Base-by-base conservation (phyloP, 192 early-diverging fungal species). In the Irineochytrium annulatum region DNA sequence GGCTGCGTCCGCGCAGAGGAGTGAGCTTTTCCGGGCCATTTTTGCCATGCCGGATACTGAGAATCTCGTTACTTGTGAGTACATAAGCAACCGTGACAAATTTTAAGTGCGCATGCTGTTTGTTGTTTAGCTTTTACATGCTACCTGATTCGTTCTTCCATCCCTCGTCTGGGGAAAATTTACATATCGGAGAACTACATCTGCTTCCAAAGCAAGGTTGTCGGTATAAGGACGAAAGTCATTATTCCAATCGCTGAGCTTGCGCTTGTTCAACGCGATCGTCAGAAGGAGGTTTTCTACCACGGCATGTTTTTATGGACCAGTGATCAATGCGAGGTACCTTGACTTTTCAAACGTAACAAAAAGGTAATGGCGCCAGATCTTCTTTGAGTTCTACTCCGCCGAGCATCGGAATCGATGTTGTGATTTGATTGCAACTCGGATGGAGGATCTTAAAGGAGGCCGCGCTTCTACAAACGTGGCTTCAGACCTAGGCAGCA, bases 151-250 rank as follows among this genome's bases (percentile, higher is more conserved):
- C 66, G 75, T 11, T n/a, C n/a, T n/a, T 67, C 71, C 28, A 16
- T 87, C 17, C 86, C 85, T 3, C 67, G 74, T 19, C 78, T 80
- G 39, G 86, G 86, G 24, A 73, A 74, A 52, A 43, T 87, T 0
- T 88, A 87, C 54, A 66, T 88, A 11, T 84, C 86, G 0, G 69
- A 63, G 19, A 74, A 82, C 52, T 80, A 85, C 44, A 29, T 88
- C 3, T 88, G 80, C 37, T 88, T 82, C 68, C 79, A 78, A 37
- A 81, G 82, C 16, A 75, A 72, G 43, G 65, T 71, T 5, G 70
- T 84, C 52, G 83, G 77, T 17, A 69, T 68, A 2, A 61, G 75
- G 17, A 68, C 74, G 6, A 79, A 79, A 55, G 70, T 76, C n/a
- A 78, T 84, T 30, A 57, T 88, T 2, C 85, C 86, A 6, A 55